These are phyloP conservation scores for Penicillium paradoxum DNA, from an alignment of 495 filamentous ascomycete genomes.

Conservation along the genomic window DNA sequence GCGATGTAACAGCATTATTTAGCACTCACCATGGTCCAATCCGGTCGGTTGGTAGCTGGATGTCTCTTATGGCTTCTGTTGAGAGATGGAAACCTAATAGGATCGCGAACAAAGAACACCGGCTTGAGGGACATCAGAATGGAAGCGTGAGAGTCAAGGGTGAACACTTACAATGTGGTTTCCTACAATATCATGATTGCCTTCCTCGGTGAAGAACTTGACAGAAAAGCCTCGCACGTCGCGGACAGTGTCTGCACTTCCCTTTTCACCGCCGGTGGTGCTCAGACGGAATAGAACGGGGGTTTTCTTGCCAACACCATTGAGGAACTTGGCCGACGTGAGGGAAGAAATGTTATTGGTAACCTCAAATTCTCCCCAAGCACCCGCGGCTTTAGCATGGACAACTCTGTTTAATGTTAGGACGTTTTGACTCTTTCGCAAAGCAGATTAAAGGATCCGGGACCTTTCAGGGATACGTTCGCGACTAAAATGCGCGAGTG, in stretches of 20 bases:
- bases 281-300: slow-evolving; percentile 53
- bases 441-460: background rate
- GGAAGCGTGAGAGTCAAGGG: background rate
- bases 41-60: slow-evolving; percentile 40
- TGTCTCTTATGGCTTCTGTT: slow-evolving; percentile 49
- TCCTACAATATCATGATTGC: slow-evolving; percentile 63
- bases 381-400: slow-evolving; percentile 68
- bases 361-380: slow-evolving; percentile 62
- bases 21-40: slow-evolving; percentile 44
- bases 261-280: slow-evolving; percentile 56
- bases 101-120: slow-evolving; percentile 52
- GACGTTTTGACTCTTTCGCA: background rate
- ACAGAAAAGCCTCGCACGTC: slow-evolving; percentile 61
- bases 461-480: slow-evolving; percentile 45
- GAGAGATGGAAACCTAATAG: slow-evolving; percentile 49
- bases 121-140: slow-evolving; percentile 17
- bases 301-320: slow-evolving; percentile 56
- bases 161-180: slow-evolving; percentile 40
- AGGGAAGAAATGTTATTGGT: slow-evolving; percentile 47
- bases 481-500: slow-evolving; percentile 49
- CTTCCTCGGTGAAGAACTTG: slow-evolving; percentile 71
- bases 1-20: background rate
- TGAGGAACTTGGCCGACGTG: slow-evolving; percentile 43
- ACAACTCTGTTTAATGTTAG: slow-evolving; percentile 44
- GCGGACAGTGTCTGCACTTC: slow-evolving; percentile 54